A percentile compares a stretch with the other conserved stretches of the same genome.
These are phyloP conservation scores for Extremus antarcticus DNA, from an alignment of 495 filamentous ascomycete species.

Conservation along the genomic window DNA sequence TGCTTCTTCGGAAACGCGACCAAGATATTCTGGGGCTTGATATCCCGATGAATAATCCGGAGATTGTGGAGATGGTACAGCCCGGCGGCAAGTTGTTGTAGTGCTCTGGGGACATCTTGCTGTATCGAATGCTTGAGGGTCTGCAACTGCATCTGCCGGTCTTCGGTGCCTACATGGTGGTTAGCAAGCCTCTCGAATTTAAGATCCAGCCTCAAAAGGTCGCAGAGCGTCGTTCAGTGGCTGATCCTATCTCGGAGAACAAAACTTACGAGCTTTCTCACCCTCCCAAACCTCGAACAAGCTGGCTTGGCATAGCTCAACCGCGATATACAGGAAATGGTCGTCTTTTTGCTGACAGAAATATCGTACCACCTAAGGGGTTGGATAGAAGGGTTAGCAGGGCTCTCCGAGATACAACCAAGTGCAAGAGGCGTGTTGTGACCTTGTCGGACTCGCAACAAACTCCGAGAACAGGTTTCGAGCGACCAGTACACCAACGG, in stretches of 20 bases:
- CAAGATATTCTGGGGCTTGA: slow-evolving; percentile 95
- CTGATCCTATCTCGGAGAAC: no score
- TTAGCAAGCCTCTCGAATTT: no score
- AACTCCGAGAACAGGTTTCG: no score
- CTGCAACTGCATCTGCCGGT: slow-evolving; percentile 9
- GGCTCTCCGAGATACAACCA: no score
- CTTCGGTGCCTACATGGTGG: slow-evolving; percentile 20
- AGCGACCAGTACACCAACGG: no score
- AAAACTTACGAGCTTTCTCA: no score
- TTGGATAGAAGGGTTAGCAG: no score
- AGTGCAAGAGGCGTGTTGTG: no score
- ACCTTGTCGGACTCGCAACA: no score
- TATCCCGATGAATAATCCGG: slow-evolving; percentile 90
- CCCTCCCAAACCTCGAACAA: slow-evolving; percentile 52
- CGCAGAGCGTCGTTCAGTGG: slow-evolving; percentile 51
- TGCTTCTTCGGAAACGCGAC: slow-evolving; percentile 47
- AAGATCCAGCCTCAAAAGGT: slow-evolving; percentile 18
- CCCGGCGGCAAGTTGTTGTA: slow-evolving; percentile 79
- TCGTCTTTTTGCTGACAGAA: slow-evolving; percentile 78
- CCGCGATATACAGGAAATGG: slow-evolving; percentile 90
- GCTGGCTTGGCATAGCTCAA: slow-evolving; percentile 92
- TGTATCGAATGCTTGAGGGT: slow-evolving; percentile 45
- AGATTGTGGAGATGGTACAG: slow-evolving; percentile 81
- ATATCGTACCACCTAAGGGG: slow-evolving; percentile 85
- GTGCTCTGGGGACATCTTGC: slow-evolving; percentile 49